These are phyloP conservation scores for grape (Vitis vinifera) DNA, from an alignment of 164 flowering plant species.

Conservation along the genomic window ASM3070453v1 NC_081808.1:24844001-24844500, in stretches of 20 bases:
- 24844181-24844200: too few relatives aligned
- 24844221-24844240: too few relatives aligned
- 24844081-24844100: not conserved
- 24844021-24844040: not conserved
- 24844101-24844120: not conserved
- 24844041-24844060: not conserved
- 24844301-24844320: too few relatives aligned
- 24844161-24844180: too few relatives aligned
- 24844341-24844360: slow-evolving; percentile 27
- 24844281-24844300: not conserved
- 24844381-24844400: slow-evolving; percentile 75
- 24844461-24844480: slow-evolving; percentile 58
- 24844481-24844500: slow-evolving; percentile 97
- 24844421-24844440: slow-evolving; percentile 76
- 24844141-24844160: not conserved
- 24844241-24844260: not conserved
- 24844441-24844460: slow-evolving; percentile 80
- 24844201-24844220: too few relatives aligned
- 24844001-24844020: too few relatives aligned
- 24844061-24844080: not conserved
- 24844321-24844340: too few relatives aligned
- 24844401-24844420: slow-evolving; percentile 92
- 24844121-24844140: not conserved
- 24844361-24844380: slow-evolving; percentile 64
- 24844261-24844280: not conserved